Evolutionary conservation across 164 flowering plant genomes (phyloP).

Genomic region (Taxillus chinensis): DNA sequence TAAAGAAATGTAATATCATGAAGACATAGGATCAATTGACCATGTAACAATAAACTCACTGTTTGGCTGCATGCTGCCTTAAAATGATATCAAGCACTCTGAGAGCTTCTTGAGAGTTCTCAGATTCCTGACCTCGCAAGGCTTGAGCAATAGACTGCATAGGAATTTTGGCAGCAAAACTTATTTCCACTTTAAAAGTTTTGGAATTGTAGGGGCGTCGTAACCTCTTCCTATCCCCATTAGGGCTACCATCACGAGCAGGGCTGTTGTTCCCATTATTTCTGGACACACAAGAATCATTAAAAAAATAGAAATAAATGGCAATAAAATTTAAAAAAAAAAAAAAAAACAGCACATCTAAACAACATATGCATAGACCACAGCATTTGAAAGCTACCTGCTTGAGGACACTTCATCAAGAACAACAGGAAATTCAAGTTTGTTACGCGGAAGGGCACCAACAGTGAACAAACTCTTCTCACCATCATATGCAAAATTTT

Average conservation of each 20-base stretch:
- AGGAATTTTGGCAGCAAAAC: slow-evolving; percentile 87
- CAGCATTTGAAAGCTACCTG: slow-evolving; percentile 25
- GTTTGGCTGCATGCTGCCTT: slow-evolving; percentile 88
- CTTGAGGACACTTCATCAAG: slow-evolving; percentile 58
- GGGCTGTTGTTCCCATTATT: slow-evolving; percentile 28
- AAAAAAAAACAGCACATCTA: neutral
- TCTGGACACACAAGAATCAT: slow-evolving; percentile 13
- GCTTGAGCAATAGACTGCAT: slow-evolving; percentile 75
- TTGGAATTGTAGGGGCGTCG: slow-evolving; percentile 59
- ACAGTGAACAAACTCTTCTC: slow-evolving; percentile 82
- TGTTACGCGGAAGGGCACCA: slow-evolving; percentile 76
- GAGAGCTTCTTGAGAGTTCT: slow-evolving; percentile 77
- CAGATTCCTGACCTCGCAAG: slow-evolving; percentile 78
- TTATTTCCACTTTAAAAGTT: slow-evolving; percentile 64
- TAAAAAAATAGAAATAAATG: neutral
- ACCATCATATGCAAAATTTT: slow-evolving; percentile 87
- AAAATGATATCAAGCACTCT: slow-evolving; percentile 82
- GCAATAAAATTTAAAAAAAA: neutral
- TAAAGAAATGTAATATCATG: neutral
- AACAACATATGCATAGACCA: neutral
- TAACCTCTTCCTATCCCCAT: slow-evolving; percentile 50
- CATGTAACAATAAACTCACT: slow-evolving; percentile 33
- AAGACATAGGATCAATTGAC: neutral
- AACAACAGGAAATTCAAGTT: slow-evolving; percentile 71
- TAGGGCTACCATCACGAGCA: slow-evolving; percentile 39